phyloP scores from a whole-genome alignment of 257 asterid species.

The Fraxinus anomala region DNA sequence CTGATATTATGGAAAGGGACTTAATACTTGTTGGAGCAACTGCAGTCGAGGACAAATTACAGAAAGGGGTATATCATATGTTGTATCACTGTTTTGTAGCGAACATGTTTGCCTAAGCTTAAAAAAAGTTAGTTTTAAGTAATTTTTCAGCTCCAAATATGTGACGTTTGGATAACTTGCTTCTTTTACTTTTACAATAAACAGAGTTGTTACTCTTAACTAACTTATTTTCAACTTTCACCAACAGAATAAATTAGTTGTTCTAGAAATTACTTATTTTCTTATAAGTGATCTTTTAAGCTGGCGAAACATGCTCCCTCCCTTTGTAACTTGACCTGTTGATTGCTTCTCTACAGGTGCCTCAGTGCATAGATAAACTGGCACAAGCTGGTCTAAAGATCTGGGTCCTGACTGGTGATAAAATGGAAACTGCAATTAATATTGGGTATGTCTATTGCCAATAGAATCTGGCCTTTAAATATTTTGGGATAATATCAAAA shows the following conservation, averaged over 20 bases:
- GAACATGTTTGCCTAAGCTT: not conserved
- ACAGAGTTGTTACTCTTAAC: not conserved
- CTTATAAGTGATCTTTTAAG: not conserved
- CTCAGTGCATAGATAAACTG: constrained; percentile 97
- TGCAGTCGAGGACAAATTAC: constrained; percentile 98
- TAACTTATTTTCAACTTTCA: not conserved
- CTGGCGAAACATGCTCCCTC: not conserved
- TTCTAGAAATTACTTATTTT: not conserved
- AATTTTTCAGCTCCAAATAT: not conserved
- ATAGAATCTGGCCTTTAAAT: constrained; percentile 18
- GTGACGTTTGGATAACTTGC: not conserved
- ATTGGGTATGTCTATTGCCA: constrained; percentile 76
- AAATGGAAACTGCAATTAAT: constrained; percentile 99
- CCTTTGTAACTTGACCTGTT: not conserved
- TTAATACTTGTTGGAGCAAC: constrained; percentile 96
- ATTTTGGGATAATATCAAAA: not conserved
- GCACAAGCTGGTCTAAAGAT: constrained; percentile 98
- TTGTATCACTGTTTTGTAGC: not conserved
- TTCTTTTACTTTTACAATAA: not conserved
- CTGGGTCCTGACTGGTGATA: constrained; percentile 99
- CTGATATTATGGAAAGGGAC: constrained; percentile 88
- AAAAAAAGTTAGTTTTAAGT: not conserved
- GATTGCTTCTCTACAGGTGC: constrained; percentile 61
- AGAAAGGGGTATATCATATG: constrained; percentile 76
- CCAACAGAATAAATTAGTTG: not conserved